phyloP scores from a whole-genome alignment of 345 rosid species.

The Punica granatum region DNA sequence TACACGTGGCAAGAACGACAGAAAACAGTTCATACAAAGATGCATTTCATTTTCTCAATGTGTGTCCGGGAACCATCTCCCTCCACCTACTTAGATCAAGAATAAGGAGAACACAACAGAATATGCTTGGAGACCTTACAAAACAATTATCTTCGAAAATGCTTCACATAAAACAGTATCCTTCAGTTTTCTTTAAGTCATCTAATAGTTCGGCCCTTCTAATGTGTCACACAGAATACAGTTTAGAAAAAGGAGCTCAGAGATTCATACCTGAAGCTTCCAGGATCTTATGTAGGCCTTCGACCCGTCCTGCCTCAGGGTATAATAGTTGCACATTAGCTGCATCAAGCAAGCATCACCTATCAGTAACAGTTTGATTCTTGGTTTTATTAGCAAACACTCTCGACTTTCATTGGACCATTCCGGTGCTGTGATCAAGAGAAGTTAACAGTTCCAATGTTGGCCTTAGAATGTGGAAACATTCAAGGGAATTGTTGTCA shows the following conservation, averaged over 20 bases:
- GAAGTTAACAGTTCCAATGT: background rate
- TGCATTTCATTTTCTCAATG: background rate
- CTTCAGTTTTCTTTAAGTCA: background rate
- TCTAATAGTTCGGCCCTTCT: no score
- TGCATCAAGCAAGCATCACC: constrained; percentile 28
- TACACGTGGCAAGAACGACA: background rate
- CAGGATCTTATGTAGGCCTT: constrained; percentile 66
- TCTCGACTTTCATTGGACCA: background rate
- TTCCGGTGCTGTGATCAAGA: background rate
- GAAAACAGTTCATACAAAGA: background rate
- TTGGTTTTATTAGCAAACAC: background rate
- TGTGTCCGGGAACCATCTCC: background rate
- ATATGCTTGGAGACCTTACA: background rate
- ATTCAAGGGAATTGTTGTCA: background rate
- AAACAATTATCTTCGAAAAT: background rate
- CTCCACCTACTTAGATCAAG: background rate
- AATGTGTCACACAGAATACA: background rate
- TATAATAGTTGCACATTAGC: constrained; percentile 95
- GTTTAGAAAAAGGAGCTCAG: background rate
- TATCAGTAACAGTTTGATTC: background rate
- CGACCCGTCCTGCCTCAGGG: constrained; percentile 89
- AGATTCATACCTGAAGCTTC: constrained; percentile 67
- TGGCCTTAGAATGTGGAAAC: background rate
- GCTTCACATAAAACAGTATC: background rate
- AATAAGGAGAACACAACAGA: background rate